Evolutionary conservation across 2,329 filamentous ascomycete genomes (phyloP).

Genomic region (Akanthomyces uredinophilus): DNA sequence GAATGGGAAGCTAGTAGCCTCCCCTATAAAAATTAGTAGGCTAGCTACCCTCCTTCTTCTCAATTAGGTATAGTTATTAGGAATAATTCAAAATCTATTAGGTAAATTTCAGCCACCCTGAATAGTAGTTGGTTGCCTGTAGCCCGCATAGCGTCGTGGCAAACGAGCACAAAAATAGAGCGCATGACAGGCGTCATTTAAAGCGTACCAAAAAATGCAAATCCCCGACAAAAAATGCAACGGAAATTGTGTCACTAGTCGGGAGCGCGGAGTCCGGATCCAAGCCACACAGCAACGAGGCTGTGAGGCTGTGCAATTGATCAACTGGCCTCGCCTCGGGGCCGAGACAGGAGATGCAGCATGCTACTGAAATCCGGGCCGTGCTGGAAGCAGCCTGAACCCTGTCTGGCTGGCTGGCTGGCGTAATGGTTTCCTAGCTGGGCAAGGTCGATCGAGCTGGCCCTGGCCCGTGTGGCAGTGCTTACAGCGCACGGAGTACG

Average conservation of each 20-base stretch:
- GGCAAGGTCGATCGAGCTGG: background rate
- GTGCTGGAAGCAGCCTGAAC: background rate
- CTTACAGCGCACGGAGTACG: background rate
- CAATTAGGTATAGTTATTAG: too few species aligned
- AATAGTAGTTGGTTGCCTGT: too few species aligned
- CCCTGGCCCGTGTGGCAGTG: too few species aligned
- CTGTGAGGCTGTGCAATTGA: background rate
- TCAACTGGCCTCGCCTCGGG: background rate
- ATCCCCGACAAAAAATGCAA: background rate
- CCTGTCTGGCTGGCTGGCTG: background rate
- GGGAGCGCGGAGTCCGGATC: slow-evolving; percentile 1
- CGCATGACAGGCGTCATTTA: too few species aligned
- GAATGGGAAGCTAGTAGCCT: too few species aligned
- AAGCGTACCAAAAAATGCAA: too few species aligned
- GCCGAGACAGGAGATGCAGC: background rate
- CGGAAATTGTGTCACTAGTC: background rate
- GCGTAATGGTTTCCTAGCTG: slow-evolving; percentile 3
- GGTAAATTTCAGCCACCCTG: too few species aligned
- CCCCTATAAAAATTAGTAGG: too few species aligned
- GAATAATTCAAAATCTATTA: too few species aligned
- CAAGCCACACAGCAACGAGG: background rate
- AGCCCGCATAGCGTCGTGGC: too few species aligned
- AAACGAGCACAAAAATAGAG: too few species aligned
- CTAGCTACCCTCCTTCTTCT: too few species aligned
- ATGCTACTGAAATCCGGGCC: background rate